Base-by-base conservation (phyloP, 352 stramenopile species). In the Globisporangium cystogenes region DNA sequence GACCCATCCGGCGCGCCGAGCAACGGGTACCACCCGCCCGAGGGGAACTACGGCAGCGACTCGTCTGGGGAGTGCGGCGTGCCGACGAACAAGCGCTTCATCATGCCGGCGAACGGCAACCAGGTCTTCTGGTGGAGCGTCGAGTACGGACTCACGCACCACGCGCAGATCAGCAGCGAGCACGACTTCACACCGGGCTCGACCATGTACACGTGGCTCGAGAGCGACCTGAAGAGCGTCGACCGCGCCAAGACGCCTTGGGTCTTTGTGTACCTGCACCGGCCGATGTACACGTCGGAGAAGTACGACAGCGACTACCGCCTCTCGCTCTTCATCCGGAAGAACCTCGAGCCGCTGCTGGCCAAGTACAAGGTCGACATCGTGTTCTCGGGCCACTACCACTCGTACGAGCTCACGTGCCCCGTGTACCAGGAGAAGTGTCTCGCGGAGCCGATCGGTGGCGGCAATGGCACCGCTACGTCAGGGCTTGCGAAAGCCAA, bases 331-430 rank as follows among this genome's bases (percentile, higher is more conserved):
- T 78, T 85, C 29, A 86, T 98, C 52, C 81, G 89, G 23, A 67
- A 90, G 24, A 85, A 97, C 59, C 68, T 98, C 51, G 93, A 98
- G 61, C 80, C 93, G 31, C 67, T 98, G 24, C 67, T 98, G 24
- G 81, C 76, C 60, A 62, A 72, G 16, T 70, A 96, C 65, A 81
- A 91, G 50, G 93, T 98, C 33, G 96, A 98, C 59, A 24, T 97
- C 23, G 84, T 97, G 58, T 56, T 98, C 20, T 76, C 88, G 26
- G 93, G 90, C 14, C 92, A 98, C 62, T 89, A 96, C 62, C 93
- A 98, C 70, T 88, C 76, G 12, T 97, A 97, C 59, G 76, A 97
- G 41, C 77, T 90, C 43, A 96, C 77, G 50, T 98, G 93, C 57
- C 79, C 85, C 14, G 78, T 96, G 23, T 67, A 65, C 29, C 67